Evolutionary conservation across 2,329 filamentous ascomycete genomes (phyloP), one percentile per base, ranked within the genome.

Genomic region (Diaporthe amygdali): DNA sequence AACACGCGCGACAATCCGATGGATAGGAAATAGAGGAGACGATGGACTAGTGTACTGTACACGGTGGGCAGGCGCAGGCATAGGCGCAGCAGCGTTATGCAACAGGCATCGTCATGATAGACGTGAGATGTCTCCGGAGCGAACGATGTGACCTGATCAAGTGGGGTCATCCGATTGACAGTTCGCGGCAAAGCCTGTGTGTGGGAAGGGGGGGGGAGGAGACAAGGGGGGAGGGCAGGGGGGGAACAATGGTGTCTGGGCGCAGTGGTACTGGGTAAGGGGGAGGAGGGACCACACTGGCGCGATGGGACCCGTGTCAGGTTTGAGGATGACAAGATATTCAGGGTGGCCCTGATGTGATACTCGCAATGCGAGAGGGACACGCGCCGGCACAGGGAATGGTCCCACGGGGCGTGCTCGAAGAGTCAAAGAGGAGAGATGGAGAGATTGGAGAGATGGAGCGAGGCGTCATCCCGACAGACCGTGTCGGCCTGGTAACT

Each of bases 101-200:
- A 32, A 59, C 63, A 41, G 41, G 55, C 63, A 66, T 68, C 41
- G 41, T 68, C 30, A 30, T 27, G 47, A 44, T 27, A 17, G 41
- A 30, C 54, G 61, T 49, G 55, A 59, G 39, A 41, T 44, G 37
- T 25, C 32, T 30, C 39, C 8, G 32, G 41, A 37, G 37, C n/a
- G 44, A 37, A 27, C 49, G 51, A 46, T 22, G 47, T 63, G 63
- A 64, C 47, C 49, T 55, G 37, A 61, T 27, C 20, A 52, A 52
- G 71, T 71, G 71, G 71, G 32, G 56, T 68, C 68, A 25, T 68
- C 71, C 63, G 68, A 59, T 52, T 68, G 63, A 68, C 55, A 71
- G 63, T 39, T 70, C 41, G 52, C 39, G 70, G 64, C 56, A 46
- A 32, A 46, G 59, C 59, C 52, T 67, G 67, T 72, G 70, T 70